Evolutionary conservation across 495 filamentous ascomycete species (phyloP).

Genomic region (Xylaria acuta): DNA sequence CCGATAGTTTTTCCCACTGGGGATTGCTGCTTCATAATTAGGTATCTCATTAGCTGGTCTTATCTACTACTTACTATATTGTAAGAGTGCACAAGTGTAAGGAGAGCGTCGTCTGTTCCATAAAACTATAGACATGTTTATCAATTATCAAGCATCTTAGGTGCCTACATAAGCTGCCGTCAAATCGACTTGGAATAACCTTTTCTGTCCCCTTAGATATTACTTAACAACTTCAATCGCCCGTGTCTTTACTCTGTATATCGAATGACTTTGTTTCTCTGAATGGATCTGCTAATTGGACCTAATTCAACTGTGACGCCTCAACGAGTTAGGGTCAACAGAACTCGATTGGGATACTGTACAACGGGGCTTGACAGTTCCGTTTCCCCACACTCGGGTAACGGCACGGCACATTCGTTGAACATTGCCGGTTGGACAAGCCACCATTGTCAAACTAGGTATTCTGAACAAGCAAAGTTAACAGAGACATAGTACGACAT

Average conservation of each 20-base stretch:
- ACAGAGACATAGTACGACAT: background rate
- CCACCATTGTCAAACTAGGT: background rate
- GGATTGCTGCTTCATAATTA: background rate
- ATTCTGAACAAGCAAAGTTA: background rate
- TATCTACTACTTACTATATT: no score
- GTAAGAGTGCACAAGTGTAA: background rate
- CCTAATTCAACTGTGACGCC: background rate
- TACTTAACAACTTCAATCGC: background rate
- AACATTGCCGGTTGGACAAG: background rate
- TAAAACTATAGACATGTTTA: background rate
- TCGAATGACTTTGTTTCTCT: background rate
- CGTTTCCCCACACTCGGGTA: conserved; percentile 18
- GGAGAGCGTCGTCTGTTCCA: background rate
- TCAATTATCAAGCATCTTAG: background rate
- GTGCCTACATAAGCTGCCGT: background rate
- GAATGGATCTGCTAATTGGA: background rate
- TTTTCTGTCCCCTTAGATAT: background rate
- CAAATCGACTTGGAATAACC: background rate
- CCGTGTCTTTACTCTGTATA: no score
- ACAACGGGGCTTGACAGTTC: background rate
- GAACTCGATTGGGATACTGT: background rate
- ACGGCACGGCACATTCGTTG: background rate
- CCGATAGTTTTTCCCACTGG: no score
- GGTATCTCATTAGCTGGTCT: background rate
- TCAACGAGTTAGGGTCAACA: background rate